Percentiles rank a stretch among this genome's conserved stretches.
Conservation (phyloP, 805 yeast genomes). For the Metschnikowia reukaufii region DNA sequence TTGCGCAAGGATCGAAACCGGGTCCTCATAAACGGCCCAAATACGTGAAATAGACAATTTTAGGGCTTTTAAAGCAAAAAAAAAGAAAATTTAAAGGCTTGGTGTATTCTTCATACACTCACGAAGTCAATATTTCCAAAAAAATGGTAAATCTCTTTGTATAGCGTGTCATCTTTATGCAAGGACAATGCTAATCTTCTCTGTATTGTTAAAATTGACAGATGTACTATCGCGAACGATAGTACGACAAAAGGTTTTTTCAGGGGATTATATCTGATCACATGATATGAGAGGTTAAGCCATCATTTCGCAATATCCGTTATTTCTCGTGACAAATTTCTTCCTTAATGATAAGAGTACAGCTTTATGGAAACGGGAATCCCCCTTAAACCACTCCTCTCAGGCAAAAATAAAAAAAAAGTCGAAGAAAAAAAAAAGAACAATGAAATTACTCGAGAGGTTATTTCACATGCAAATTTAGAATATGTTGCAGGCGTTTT, state of each 20-base stretch:
- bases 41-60: neutral
- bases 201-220: conserved; percentile 99
- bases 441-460: neutral
- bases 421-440: neutral
- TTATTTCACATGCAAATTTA: neutral
- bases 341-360: too few relatives aligned
- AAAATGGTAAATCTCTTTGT: conserved; percentile 98
- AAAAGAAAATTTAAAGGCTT: neutral
- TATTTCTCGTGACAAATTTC: too few relatives aligned
- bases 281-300: neutral
- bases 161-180: conserved; percentile 99
- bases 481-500: neutral
- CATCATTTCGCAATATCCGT: neutral
- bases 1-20: conserved; percentile 12
- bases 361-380: too few relatives aligned
- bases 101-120: neutral
- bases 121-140: conserved; percentile 38
- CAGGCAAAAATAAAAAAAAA: neutral
- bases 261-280: neutral
- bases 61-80: neutral
- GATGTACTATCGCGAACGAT: conserved; percentile 53
- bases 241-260: conserved; percentile 30
- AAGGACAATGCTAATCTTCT: conserved; percentile 99
- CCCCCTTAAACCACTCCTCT: too few relatives aligned
- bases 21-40: neutral